A percentile compares a stretch with the other conserved stretches of the same genome.
Conservation (phyloP, 2,329 filamentous ascomycete species). For the Sporothrix brasiliensis region DNA sequence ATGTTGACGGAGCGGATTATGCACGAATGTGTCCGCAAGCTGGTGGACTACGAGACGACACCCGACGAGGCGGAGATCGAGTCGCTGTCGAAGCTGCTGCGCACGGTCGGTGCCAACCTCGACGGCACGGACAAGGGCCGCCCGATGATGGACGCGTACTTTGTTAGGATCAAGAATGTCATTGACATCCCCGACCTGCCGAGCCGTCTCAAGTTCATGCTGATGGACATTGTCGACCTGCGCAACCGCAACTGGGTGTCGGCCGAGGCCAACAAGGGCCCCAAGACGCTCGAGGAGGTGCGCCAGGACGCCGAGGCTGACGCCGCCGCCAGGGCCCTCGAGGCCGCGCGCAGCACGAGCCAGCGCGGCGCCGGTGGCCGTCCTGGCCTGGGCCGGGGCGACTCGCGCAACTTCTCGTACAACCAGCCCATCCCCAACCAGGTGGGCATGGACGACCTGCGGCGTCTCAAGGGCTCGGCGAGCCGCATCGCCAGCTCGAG, state of each 20-base stretch:
- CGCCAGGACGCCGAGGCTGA: slow-evolving; percentile 78
- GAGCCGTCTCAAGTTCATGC: slow-evolving; percentile 93
- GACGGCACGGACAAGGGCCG: slow-evolving; percentile 81
- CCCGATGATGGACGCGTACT: slow-evolving; percentile 90
- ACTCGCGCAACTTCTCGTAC: slow-evolving; percentile 82
- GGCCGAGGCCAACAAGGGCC: slow-evolving; percentile 90
- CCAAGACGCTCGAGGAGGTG: slow-evolving; percentile 94
- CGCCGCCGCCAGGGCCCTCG: slow-evolving; percentile 78
- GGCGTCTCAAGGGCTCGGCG: slow-evolving; percentile 70
- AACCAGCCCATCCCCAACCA: slow-evolving; percentile 78
- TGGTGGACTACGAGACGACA: slow-evolving; percentile 90
- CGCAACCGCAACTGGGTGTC: slow-evolving; percentile 76
- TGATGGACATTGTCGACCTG: slow-evolving; percentile 90
- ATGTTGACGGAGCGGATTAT: slow-evolving; percentile 99
- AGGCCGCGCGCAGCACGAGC: slow-evolving; percentile 60
- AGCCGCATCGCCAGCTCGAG: slow-evolving; percentile 65
- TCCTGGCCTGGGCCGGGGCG: slow-evolving; percentile 70
- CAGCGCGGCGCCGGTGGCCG: slow-evolving; percentile 72
- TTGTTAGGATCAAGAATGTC: slow-evolving; percentile 81
- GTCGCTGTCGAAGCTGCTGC: slow-evolving; percentile 88
- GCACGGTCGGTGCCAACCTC: slow-evolving; percentile 87
- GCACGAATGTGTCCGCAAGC: slow-evolving; percentile 97
- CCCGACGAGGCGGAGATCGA: slow-evolving; percentile 97
- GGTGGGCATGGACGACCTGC: slow-evolving; percentile 88
- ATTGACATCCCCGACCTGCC: slow-evolving; percentile 77